These are phyloP conservation scores for Penicillium bovifimosum DNA, from an alignment of 495 filamentous ascomycete species.

Conservation along the genomic window DNA sequence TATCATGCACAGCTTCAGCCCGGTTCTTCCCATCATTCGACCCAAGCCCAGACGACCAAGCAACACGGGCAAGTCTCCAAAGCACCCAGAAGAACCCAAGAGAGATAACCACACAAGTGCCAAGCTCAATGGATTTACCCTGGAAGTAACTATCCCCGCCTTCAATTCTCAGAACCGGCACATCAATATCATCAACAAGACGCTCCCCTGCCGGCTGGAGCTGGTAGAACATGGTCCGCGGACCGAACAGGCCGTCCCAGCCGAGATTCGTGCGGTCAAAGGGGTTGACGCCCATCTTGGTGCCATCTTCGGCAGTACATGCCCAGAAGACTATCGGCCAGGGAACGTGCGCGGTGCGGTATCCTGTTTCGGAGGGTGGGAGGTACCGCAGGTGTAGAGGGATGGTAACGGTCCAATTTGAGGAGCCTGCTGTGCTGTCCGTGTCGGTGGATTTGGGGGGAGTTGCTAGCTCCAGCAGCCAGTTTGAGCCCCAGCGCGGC, in stretches of 20 bases:
- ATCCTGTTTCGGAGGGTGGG: slow-evolving; percentile 48
- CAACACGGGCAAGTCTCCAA: slow-evolving; percentile 54
- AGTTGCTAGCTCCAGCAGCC: slow-evolving; percentile 69
- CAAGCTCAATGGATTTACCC: slow-evolving; percentile 57
- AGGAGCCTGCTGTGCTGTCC: slow-evolving; percentile 1
- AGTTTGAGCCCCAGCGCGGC: slow-evolving; percentile 69
- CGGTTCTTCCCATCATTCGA: background rate
- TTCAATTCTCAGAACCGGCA: slow-evolving; percentile 62
- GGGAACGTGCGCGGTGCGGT: slow-evolving; percentile 47
- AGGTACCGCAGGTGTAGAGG: slow-evolving; percentile 88
- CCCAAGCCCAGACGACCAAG: slow-evolving; percentile 20
- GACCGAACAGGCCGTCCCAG: slow-evolving; percentile 79
- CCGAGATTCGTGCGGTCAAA: slow-evolving; percentile 82
- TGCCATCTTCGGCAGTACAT: slow-evolving; percentile 67
- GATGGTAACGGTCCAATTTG: slow-evolving; percentile 66
- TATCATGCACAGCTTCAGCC: slow-evolving; percentile 9
- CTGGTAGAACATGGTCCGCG: slow-evolving; percentile 82
- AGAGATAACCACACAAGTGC: slow-evolving; percentile 63
- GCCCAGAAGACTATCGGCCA: slow-evolving; percentile 92
- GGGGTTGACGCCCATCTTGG: slow-evolving; percentile 70
- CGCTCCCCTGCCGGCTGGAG: slow-evolving; percentile 51
- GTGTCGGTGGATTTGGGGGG: slow-evolving; percentile 20
- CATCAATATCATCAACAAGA: slow-evolving; percentile 56
- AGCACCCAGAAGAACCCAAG: slow-evolving; percentile 72
- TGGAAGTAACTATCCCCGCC: slow-evolving; percentile 42